A percentile compares a stretch with the other conserved stretches of the same genome.
Conservation (phyloP, 2,329 filamentous ascomycete genomes). For the Apiospora arundinis region DNA sequence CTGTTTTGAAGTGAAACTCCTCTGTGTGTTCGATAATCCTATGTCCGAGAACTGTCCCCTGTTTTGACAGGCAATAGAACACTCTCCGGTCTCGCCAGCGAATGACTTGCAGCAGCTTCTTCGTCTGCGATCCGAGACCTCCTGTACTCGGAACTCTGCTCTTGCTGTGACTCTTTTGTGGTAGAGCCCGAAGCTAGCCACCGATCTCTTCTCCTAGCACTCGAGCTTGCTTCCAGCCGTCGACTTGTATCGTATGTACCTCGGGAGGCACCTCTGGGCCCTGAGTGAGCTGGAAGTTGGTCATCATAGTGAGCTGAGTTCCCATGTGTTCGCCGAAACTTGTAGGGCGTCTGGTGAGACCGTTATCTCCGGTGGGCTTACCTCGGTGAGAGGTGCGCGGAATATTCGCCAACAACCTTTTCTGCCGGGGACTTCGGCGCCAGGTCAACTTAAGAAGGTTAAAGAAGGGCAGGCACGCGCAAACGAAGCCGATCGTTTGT, state of each 20-base stretch:
- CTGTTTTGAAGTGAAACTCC: too few relatives aligned
- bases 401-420: not conserved
- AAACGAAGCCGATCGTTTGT: not conserved
- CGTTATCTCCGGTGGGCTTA: not conserved
- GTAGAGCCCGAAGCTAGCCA: not conserved
- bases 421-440: not conserved
- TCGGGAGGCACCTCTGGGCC: not conserved
- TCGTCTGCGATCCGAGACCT: not conserved
- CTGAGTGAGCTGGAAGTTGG: not conserved
- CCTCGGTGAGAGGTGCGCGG: not conserved
- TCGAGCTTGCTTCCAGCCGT: not conserved
- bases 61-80: not conserved
- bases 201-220: not conserved
- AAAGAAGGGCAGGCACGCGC: slow-evolving; percentile 7
- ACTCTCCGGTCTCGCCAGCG: not conserved
- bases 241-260: not conserved
- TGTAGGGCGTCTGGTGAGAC: not conserved
- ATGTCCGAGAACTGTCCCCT: not conserved
- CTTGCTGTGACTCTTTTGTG: not conserved
- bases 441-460: not conserved
- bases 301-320: not conserved
- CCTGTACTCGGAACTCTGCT: not conserved
- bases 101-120: not conserved
- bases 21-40: not conserved
- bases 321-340: not conserved